Evolutionary conservation across 805 yeast genomes (phyloP), one percentile per base, ranked within the genome.

Genomic region (Nakazawaea holstii): DNA sequence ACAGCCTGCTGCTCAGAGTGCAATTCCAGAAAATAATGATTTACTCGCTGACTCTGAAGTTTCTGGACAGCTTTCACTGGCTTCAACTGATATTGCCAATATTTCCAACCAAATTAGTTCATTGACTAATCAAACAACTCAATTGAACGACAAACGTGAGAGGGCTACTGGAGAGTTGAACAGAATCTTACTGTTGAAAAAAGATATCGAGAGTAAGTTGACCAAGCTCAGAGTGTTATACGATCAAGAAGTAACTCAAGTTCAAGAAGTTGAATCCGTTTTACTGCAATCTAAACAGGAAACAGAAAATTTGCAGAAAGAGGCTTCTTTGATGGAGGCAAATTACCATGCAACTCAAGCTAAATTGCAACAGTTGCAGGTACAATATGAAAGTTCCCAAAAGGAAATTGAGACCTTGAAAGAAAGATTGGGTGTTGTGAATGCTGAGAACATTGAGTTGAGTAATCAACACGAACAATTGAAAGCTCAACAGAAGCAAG

Each of bases 41-140:
- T 62, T 82, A 43, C 67, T 78, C 46, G 81, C 84, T 0, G 84
- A 82, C 50, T 68, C 72, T 6, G 87, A 77, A 44, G 74, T 83
- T 1, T 76, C 87, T 1, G 80, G 82, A 28, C 80, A 83, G 58
- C 68, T 89, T 43, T 80, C 95, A 1, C 77, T 79, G 50, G 92
- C 96, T 4, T 80, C 94, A 6, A 77, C 90, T 6, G 96, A 88
- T 56, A 76, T 89, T 62, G 96, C 95, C 13, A 88, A 91, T 55
- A 72, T 87, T 37, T 85, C 95, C 0, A 87, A 84, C 56, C 96
- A 91, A 67, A 83, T 88, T 53, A 80, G 80, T 53, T 85, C 96
- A 0, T 69, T 92, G 53, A 77, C 90, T 1, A 66, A 74, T 20
- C 96, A 90, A 64, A 87, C 95, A 1, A 71, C 86, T 0, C 75